Evolutionary conservation across 1,284 basidiomycete genomes (phyloP).

Genomic region (Irpex sp.): DNA sequence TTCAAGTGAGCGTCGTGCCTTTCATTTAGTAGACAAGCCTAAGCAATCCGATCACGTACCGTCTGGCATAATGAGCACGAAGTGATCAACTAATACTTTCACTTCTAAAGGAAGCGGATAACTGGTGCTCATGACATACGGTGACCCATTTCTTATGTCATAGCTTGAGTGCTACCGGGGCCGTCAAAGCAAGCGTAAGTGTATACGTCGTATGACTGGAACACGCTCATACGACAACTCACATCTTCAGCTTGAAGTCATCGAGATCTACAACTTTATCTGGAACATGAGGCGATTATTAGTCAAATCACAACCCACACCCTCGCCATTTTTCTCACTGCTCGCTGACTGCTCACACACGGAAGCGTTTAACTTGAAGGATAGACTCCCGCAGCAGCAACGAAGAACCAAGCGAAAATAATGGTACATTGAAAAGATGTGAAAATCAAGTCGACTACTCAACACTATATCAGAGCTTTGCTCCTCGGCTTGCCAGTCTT

Average conservation of each 20-base stretch:
- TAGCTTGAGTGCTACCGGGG: background rate
- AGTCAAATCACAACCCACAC: background rate
- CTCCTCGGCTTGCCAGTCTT: conserved; percentile 23
- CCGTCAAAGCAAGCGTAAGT: background rate
- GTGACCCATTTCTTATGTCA: background rate
- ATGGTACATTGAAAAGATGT: background rate
- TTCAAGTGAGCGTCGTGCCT: too few relatives aligned
- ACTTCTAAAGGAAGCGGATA: too few relatives aligned
- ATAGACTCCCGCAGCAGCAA: background rate
- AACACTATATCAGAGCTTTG: conserved; percentile 21
- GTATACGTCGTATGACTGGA: background rate
- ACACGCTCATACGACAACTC: background rate
- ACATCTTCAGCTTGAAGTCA: background rate
- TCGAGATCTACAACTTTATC: background rate
- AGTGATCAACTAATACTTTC: background rate
- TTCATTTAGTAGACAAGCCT: background rate
- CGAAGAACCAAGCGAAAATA: background rate
- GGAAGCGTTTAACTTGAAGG: background rate
- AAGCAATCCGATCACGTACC: background rate
- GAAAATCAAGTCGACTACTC: background rate
- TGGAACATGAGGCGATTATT: background rate
- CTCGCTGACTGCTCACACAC: background rate
- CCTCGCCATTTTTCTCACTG: background rate
- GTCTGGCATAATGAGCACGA: background rate
- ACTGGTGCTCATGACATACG: too few relatives aligned